Conservation (phyloP, 768 basidiomycete genomes). For the Aureoboletus auriporus region DNA sequence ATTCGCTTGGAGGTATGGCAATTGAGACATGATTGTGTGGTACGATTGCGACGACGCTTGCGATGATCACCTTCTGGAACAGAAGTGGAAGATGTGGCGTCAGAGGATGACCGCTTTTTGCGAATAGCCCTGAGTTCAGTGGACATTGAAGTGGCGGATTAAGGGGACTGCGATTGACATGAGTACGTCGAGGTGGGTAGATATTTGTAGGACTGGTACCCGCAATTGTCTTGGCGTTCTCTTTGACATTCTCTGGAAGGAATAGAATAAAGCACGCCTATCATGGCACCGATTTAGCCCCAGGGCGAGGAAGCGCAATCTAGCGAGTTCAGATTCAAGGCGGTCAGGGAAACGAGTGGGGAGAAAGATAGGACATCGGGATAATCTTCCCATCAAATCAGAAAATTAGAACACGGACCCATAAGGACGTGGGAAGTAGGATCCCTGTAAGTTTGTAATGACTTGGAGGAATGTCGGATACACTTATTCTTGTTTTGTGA, state of each 20-base stretch:
- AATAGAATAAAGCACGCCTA: neutral
- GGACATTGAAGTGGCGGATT: conserved; percentile 21
- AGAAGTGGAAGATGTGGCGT: conserved; percentile 24
- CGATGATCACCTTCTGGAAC: conserved; percentile 50
- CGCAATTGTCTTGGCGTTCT: conserved; percentile 22
- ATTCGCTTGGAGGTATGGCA: conserved; percentile 73
- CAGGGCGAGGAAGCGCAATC: conserved; percentile 10
- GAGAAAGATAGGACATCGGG: conserved; percentile 11
- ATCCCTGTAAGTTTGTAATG: conserved; percentile 1
- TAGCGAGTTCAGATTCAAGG: conserved; percentile 3
- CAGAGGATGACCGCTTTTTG: conserved; percentile 29
- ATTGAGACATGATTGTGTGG: conserved; percentile 70
- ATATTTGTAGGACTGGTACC: conserved; percentile 27
- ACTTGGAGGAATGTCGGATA: conserved; percentile 8
- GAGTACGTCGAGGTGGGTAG: conserved; percentile 3
- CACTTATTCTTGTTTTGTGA: conserved; percentile 8
- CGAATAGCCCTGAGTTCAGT: conserved; percentile 21
- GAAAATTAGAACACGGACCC: conserved; percentile 14
- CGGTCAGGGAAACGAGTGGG: conserved; percentile 10
- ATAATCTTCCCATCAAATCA: conserved; percentile 16
- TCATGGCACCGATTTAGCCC: conserved; percentile 11
- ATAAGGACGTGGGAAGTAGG: conserved; percentile 22
- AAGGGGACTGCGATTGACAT: conserved; percentile 1
- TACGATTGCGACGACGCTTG: conserved; percentile 64
- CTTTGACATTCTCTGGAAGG: conserved; percentile 2